Evolutionary conservation across 495 filamentous ascomycete species (phyloP).

Genomic region (Penicillium steckii): DNA sequence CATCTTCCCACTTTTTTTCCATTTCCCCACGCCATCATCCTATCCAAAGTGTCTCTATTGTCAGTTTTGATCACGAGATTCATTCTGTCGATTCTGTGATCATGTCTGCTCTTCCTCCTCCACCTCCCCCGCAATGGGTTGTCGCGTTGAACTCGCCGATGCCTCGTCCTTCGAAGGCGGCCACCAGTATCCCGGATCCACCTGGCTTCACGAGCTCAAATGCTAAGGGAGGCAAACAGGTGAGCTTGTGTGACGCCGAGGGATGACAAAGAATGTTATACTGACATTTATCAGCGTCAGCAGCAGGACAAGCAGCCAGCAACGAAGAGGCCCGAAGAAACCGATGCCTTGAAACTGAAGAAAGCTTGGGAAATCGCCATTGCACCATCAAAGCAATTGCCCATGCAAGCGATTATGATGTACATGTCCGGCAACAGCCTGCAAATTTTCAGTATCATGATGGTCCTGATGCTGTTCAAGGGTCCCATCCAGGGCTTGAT

Average conservation of each 20-base stretch:
- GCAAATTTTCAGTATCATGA: slow-evolving; percentile 99
- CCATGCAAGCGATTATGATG: slow-evolving; percentile 99
- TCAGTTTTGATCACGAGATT: too few species aligned
- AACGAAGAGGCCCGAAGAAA: slow-evolving; percentile 63
- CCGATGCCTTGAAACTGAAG: slow-evolving; percentile 92
- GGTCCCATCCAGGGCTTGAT: slow-evolving; percentile 85
- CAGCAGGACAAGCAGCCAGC: slow-evolving; percentile 41
- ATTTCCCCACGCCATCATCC: slow-evolving; percentile 4
- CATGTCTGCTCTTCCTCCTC: slow-evolving; percentile 39
- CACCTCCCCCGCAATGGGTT: slow-evolving; percentile 76
- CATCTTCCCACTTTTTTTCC: slow-evolving; percentile 15
- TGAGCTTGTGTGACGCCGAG: slow-evolving; percentile 14
- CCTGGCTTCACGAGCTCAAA: slow-evolving; percentile 76
- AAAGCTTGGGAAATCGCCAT: slow-evolving; percentile 99
- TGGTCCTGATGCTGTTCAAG: slow-evolving; percentile 99
- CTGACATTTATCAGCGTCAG: slow-evolving; percentile 12
- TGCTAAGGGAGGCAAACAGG: slow-evolving; percentile 43
- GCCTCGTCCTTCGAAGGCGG: slow-evolving; percentile 53
- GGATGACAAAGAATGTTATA: slow-evolving; percentile 6
- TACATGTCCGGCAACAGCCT: slow-evolving; percentile 99
- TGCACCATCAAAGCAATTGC: slow-evolving; percentile 88
- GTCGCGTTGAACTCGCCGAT: slow-evolving; percentile 69
- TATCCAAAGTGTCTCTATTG: too few species aligned
- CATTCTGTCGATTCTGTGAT: slow-evolving; percentile 17
- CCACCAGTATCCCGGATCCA: slow-evolving; percentile 72